A percentile compares a stretch with the other conserved stretches of the same genome.
phyloP scores from a whole-genome alignment of 164 flowering plant genomes.

The Hamamelis virginiana region DNA sequence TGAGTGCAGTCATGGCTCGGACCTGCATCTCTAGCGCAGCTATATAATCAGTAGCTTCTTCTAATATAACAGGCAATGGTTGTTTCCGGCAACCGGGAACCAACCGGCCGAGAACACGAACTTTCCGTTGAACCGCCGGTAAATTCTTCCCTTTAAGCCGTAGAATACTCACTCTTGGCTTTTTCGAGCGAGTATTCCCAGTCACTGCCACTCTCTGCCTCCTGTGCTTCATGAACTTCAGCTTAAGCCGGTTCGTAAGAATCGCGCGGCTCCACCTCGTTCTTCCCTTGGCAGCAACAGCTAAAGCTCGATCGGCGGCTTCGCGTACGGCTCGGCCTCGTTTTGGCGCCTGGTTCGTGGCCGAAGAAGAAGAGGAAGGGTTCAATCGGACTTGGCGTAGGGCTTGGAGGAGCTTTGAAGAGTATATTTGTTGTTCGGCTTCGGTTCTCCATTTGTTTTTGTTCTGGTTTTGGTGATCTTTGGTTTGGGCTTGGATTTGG shows the following conservation, averaged over 20 bases:
- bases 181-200: constrained; percentile 27
- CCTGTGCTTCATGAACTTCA: constrained; percentile 45
- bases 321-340: constrained; percentile 55
- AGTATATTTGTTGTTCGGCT: constrained; percentile 49
- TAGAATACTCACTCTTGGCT: constrained; percentile 29
- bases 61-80: constrained; percentile 58
- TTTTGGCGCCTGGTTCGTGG: constrained; percentile 19
- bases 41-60: constrained; percentile 71
- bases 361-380: constrained; percentile 11
- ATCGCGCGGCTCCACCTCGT: constrained; percentile 84
- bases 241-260: constrained; percentile 45
- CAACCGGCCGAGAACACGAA: constrained; percentile 55
- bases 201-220: constrained; percentile 23
- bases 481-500: constrained; percentile 9
- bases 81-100: constrained; percentile 83
- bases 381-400: constrained; percentile 37
- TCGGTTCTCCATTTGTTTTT: constrained; percentile 43
- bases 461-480: not conserved
- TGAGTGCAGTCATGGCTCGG: constrained; percentile 57
- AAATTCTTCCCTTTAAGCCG: constrained; percentile 34
- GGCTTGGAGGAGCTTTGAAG: constrained; percentile 63
- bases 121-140: constrained; percentile 53
- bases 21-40: constrained; percentile 82
- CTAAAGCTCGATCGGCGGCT: constrained; percentile 66
- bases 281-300: constrained; percentile 63